Evolutionary conservation across 345 rosid genomes (phyloP), one percentile per base, ranked within the genome.

Genomic region (Noccaea caerulescens): DNA sequence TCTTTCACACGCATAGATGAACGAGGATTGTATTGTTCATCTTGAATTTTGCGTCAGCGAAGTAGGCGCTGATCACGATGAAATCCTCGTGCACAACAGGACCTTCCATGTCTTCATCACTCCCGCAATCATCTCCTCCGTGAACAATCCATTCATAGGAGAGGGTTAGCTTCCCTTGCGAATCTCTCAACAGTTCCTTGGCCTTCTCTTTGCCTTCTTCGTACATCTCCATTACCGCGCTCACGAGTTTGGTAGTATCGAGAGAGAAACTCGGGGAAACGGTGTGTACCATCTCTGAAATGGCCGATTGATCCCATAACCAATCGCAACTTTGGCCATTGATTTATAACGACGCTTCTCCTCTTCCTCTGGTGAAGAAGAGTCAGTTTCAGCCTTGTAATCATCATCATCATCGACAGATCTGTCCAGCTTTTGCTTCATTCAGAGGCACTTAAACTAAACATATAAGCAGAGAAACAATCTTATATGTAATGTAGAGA

Each of bases 331-430:
- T 4, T 56, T 56, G 12, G 60, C 60, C 43, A 56, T 56, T 33
- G 60, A 56, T 56, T n/a, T 56, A 8, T 56, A 56, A 4, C 60
- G 60, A 56, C 42, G 60, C 20, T 14, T 56, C 27, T 56, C 60
- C 12, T 56, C 27, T 0, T 46, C 51, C 10, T 14, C 51, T 9
- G 2, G 16, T 4, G 56, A 2, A 25, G 34, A 25, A 25, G 13
- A 32, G 33, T 54, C 10, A 57, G 10, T 27, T 1, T n/a, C 51
- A 46, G 8, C 44, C 12, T 38, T 38, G 10, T 38, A 12, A 3
- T 38, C 10, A 57, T 58, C 42, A 3, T 38, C 10, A 57, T 37
- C 45, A 58, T 58, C 32, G 5, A 58, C 63, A 5, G 45, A 58
- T 16, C 18, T 32, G n/a, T 58, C 45, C 2, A 58, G 63, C 32